A percentile compares a stretch with the other conserved stretches of the same genome.
Conservation (phyloP, 2,329 filamentous ascomycete genomes). For the Penicillium sp. region DNA sequence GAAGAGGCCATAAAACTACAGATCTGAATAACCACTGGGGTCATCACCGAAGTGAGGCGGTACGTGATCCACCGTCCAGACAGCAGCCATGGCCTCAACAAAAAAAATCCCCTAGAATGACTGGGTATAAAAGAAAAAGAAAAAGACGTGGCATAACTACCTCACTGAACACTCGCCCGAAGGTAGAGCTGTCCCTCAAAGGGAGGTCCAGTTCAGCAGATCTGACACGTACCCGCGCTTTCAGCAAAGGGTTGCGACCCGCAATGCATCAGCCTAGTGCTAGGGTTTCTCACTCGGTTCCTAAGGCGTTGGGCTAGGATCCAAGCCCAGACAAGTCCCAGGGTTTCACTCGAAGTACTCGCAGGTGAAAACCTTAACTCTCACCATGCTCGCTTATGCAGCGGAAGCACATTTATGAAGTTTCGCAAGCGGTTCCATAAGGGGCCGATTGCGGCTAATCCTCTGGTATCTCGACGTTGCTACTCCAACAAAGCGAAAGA, state of each 20-base stretch:
- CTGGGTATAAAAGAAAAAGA: neutral
- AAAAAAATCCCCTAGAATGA: neutral
- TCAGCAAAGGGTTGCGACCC: neutral
- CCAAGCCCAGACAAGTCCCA: neutral
- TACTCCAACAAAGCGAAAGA: neutral
- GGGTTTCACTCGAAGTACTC: neutral
- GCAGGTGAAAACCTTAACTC: neutral
- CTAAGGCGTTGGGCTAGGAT: neutral
- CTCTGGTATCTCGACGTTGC: neutral
- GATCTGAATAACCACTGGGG: neutral
- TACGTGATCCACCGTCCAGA: neutral
- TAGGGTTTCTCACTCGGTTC: neutral
- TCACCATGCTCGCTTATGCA: neutral
- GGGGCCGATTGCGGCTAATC: neutral
- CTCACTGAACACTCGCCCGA: neutral
- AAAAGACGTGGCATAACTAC: neutral
- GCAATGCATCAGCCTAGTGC: neutral
- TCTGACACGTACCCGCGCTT: neutral
- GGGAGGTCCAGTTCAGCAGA: neutral
- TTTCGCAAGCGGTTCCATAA: neutral
- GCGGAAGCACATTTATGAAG: neutral
- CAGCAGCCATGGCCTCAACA: neutral
- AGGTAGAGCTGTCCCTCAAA: neutral
- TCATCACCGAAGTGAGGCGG: neutral
- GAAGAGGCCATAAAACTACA: conserved; percentile 5